Base-by-base conservation (phyloP, 805 yeast species). In the Myxozyma geophila region DNA sequence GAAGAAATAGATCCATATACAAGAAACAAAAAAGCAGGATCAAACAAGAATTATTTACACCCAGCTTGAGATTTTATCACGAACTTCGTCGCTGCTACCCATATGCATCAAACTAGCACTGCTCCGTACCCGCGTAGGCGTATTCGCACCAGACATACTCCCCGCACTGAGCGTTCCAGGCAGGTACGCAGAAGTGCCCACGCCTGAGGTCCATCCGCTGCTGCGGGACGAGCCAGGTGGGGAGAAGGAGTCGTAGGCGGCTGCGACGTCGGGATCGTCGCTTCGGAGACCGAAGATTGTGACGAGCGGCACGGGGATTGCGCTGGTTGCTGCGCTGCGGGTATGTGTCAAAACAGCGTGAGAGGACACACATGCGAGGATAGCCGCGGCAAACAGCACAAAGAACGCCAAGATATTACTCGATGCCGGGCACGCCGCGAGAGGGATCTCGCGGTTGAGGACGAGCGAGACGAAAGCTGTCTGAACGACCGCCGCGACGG, bases 391-490 rank as follows among this genome's bases (percentile, higher is more conserved):
- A 37, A 47, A 41, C 12, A 64, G 57, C 6, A 46, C 33, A 12
- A 43, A 9, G 13, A 53, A 12, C n/a, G 54, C 51, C 33, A 40
- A 17, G 7, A 23, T 28, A 37, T 60, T 57, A 17, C 28, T 37
- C 17, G 28, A 10, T n/a, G 51, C 64, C 9, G 52, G 61, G 19
- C 13, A 33, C 23, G 54, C 52, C 1, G 60, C 61, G 3, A 64
- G 44, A 0, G 55, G 50, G 37, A 64, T 64, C n/a, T 51, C 55
- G 21, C 40, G 54, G 23, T 57, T 47, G 39, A 64, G 62, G n/a
- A 7, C 54, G 35, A 52, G 12, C 7, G 46, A 7, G 17, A 64
- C 43, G 7, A 52, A 13, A 15, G 19, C 10, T 2, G 58, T 39
- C 6, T 59, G 58, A 2, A 28, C 36, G 0, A 54, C 35, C 1